Conservation (phyloP, 2,329 filamentous ascomycete genomes). For the Cylindrodendrum hubeiense region DNA sequence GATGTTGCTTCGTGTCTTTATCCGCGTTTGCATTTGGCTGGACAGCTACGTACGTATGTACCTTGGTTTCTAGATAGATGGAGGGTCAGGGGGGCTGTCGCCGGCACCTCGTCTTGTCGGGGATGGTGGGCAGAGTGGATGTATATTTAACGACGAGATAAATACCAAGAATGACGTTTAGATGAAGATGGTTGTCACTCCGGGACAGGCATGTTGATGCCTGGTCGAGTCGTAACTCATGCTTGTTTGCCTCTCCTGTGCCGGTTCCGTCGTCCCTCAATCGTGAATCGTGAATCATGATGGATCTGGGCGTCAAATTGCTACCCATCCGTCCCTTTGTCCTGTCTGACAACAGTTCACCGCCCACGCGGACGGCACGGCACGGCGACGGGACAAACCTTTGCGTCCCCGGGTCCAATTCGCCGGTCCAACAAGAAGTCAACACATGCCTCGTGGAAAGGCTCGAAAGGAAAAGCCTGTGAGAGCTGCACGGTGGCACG, state of each 20-base stretch:
- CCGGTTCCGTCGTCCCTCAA: not conserved
- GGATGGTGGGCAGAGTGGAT: conserved; percentile 11
- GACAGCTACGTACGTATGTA: conserved; percentile 28
- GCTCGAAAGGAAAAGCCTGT: not conserved
- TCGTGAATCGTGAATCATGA: not conserved
- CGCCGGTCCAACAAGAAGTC: conserved; percentile 11
- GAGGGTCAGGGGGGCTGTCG: not conserved
- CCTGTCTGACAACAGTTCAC: not conserved
- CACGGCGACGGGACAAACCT: not conserved
- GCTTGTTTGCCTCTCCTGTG: not conserved
- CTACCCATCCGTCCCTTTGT: not conserved
- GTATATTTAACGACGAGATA: conserved; percentile 26
- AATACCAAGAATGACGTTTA: conserved; percentile 16
- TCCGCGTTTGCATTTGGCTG: conserved; percentile 26
- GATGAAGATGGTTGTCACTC: not conserved
- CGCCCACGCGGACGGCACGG: not conserved
- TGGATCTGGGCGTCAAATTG: not conserved
- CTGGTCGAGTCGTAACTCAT: not conserved
- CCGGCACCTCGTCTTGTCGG: conserved; percentile 6
- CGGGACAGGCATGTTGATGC: too few species aligned
- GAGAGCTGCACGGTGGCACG: conserved; percentile 6
- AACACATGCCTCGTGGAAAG: not conserved
- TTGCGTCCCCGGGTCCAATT: conserved; percentile 2
- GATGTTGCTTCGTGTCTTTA: conserved; percentile 26
- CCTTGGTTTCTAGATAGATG: conserved; percentile 12